Percentiles rank a stretch among this genome's conserved stretches.
Conservation (phyloP, 228 moss, liverwort and hornwort species). For the Sphagnum fallax region DNA sequence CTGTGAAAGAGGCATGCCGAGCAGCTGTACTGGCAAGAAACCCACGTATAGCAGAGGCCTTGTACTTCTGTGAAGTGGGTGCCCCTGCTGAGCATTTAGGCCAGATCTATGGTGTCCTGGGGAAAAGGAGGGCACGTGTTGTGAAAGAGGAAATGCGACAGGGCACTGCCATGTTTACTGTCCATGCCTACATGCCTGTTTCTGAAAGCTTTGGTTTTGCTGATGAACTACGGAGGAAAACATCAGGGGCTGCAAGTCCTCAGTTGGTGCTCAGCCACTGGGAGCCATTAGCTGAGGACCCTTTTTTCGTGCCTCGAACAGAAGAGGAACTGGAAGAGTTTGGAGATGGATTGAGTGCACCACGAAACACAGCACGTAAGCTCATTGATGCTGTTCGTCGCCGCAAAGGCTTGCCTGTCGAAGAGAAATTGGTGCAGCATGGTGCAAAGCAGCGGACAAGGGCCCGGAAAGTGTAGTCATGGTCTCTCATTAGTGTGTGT, state of each 20-base stretch:
- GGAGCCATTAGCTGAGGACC: slow-evolving; percentile 81
- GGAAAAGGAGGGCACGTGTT: slow-evolving; percentile 69
- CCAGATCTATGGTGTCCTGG: slow-evolving; percentile 83
- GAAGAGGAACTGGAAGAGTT: slow-evolving; percentile 94
- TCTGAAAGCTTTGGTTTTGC: slow-evolving; percentile 96
- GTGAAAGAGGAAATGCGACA: slow-evolving; percentile 97
- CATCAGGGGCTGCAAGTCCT: slow-evolving; percentile 92
- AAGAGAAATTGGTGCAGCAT: slow-evolving; percentile 91
- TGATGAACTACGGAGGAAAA: slow-evolving; percentile 81
- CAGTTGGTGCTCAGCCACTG: slow-evolving; percentile 93
- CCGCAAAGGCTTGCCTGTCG: slow-evolving; percentile 85
- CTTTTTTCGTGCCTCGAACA: slow-evolving; percentile 89
- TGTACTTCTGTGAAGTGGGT: slow-evolving; percentile 89
- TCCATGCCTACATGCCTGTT: slow-evolving; percentile 98
- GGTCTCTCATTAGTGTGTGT: neutral
- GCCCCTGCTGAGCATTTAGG: slow-evolving; percentile 85
- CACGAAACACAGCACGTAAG: slow-evolving; percentile 86
- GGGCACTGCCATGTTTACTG: slow-evolving; percentile 82
- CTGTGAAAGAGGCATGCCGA: slow-evolving; percentile 92
- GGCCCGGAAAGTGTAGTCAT: slow-evolving; percentile 71
- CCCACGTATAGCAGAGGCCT: slow-evolving; percentile 77
- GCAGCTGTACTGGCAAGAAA: slow-evolving; percentile 68
- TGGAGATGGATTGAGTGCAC: slow-evolving; percentile 91
- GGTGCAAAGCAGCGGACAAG: slow-evolving; percentile 90
- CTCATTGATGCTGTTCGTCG: slow-evolving; percentile 81